Percentiles rank a stretch among this genome's conserved stretches.
Conservation (phyloP, 345 rosid species). For the Salix caprea region DNA sequence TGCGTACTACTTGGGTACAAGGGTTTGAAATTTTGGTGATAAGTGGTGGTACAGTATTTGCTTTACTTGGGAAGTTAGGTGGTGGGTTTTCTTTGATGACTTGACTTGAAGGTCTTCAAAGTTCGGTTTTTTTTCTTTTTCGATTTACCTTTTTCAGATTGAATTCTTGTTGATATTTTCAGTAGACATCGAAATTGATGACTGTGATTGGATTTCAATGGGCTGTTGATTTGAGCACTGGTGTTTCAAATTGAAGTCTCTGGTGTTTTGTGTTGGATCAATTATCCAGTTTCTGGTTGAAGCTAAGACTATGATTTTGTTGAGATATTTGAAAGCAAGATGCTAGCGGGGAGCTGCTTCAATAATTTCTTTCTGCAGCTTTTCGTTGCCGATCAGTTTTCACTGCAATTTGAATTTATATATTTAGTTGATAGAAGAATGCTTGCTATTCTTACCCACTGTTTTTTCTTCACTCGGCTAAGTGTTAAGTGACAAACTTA, state of each 20-base stretch:
- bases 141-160: background rate
- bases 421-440: no score
- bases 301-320: background rate
- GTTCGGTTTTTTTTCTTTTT: no score
- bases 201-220: background rate
- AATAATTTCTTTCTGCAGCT: no score
- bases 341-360: background rate
- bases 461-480: background rate
- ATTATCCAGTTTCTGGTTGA: background rate
- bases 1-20: constrained; percentile 49
- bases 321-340: background rate
- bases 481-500: background rate
- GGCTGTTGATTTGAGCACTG: background rate
- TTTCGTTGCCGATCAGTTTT: no score
- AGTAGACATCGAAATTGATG: constrained; percentile 12
- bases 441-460: no score
- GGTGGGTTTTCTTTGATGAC: constrained; percentile 63
- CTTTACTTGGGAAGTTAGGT: constrained; percentile 81
- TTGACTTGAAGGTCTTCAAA: constrained; percentile 81
- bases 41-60: constrained; percentile 60
- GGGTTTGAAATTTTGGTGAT: constrained; percentile 76
- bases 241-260: background rate
- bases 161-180: background rate
- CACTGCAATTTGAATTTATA: no score
- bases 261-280: background rate